A percentile compares a stretch with the other conserved stretches of the same genome.
These are phyloP conservation scores for Primulina eburnea DNA, from an alignment of 257 asterid species.

Conservation along the genomic window DNA sequence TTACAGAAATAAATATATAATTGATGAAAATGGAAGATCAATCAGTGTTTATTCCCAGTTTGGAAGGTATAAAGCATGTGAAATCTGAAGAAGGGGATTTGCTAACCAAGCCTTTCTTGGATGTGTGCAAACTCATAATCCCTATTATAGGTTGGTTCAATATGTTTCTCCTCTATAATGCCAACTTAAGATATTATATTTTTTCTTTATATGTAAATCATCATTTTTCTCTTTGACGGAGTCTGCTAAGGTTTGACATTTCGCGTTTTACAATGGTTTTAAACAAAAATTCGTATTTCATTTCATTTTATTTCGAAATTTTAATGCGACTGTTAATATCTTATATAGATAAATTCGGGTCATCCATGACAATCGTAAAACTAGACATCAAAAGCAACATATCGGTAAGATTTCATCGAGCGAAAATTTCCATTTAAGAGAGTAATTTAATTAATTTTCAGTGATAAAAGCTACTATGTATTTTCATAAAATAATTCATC, in stretches of 20 bases:
- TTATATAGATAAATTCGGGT: conserved; percentile 43
- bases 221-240: no score
- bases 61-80: conserved; percentile 39
- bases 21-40: conserved; percentile 27
- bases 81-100: conserved; percentile 43
- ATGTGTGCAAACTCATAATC: conserved; percentile 47
- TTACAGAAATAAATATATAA: not conserved
- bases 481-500: no score
- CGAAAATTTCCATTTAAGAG: no score
- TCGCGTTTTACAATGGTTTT: no score
- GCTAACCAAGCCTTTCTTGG: conserved; percentile 43
- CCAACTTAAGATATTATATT: no score
- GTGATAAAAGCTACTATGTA: not conserved
- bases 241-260: not conserved
- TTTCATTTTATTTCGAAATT: not conserved
- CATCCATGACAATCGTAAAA: conserved; percentile 46
- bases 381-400: conserved; percentile 44
- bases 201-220: no score
- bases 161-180: not conserved
- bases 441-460: not conserved
- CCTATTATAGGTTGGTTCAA: conserved; percentile 36
- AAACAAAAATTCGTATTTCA: not conserved
- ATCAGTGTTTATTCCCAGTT: conserved; percentile 37
- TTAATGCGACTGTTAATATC: not conserved
- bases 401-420: conserved; percentile 25